These are phyloP conservation scores for Populus hybrid DNA, from an alignment of 441 rosid species.

Conservation along the genomic window DNA sequence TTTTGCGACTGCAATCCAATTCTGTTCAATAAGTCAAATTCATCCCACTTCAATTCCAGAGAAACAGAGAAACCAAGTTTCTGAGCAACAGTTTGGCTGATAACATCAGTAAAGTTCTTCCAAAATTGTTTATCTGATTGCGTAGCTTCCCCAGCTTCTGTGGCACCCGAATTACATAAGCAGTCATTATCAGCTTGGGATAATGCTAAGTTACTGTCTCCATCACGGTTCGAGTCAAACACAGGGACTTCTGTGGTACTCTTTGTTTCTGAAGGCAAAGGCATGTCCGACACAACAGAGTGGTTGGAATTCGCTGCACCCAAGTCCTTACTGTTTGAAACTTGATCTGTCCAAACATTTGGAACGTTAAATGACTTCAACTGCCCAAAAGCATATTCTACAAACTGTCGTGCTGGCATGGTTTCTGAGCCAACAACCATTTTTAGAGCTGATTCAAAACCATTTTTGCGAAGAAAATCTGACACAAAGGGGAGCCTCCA, in stretches of 20 bases:
- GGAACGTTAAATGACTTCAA: constrained; percentile 68
- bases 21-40: constrained; percentile 63
- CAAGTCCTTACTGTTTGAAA: constrained; percentile 25
- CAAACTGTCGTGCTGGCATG: constrained; percentile 83
- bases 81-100: constrained; percentile 65
- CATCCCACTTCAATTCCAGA: constrained; percentile 74
- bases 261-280: constrained; percentile 26
- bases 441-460: constrained; percentile 64
- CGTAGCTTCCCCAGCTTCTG: constrained; percentile 33
- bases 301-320: constrained; percentile 29
- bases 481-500: constrained; percentile 77
- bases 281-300: constrained; percentile 28
- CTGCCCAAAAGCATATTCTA: constrained; percentile 87
- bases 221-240: constrained; percentile 22
- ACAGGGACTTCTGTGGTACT: constrained; percentile 28
- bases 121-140: constrained; percentile 57
- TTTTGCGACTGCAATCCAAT: constrained; percentile 71
- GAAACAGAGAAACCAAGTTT: constrained; percentile 69
- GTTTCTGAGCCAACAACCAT: constrained; percentile 60
- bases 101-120: constrained; percentile 58
- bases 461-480: constrained; percentile 61
- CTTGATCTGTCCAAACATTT: constrained; percentile 37
- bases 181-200: constrained; percentile 24
- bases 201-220: constrained; percentile 24
- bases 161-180: constrained; percentile 19